Percentiles rank a stretch among this genome's conserved stretches.
Conservation (phyloP, 805 yeast genomes). For the Zygosaccharomyces kombuchaensis region DNA sequence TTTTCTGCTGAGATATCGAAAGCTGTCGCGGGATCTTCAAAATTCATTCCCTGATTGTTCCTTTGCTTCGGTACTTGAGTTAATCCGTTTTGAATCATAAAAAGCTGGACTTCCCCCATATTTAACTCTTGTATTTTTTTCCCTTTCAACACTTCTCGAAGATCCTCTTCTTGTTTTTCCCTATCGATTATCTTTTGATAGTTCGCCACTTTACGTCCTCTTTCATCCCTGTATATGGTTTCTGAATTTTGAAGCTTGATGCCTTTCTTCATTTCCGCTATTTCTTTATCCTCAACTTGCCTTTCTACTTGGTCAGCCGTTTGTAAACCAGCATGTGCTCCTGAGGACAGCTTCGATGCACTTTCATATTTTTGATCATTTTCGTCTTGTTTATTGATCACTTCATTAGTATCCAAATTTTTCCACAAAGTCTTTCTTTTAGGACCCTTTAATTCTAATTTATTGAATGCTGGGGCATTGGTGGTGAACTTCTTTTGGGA, state of each 20-base stretch:
- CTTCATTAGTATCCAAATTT: constrained; percentile 27
- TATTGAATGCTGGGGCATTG: background rate
- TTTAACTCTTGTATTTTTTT: constrained; percentile 38
- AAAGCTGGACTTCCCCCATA: constrained; percentile 35
- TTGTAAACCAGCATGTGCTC: constrained; percentile 44
- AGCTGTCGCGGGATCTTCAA: constrained; percentile 60
- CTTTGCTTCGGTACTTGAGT: constrained; percentile 29
- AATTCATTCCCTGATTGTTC: background rate
- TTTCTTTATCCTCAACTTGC: constrained; percentile 36
- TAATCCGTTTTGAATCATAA: constrained; percentile 26
- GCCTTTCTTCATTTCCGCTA: constrained; percentile 16
- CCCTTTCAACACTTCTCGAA: constrained; percentile 27
- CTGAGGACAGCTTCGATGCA: constrained; percentile 26
- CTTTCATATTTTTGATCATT: background rate
- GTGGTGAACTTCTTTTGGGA: constrained; percentile 12
- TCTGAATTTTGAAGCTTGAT: constrained; percentile 13
- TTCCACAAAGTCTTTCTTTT: constrained; percentile 26
- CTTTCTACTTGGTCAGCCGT: constrained; percentile 41
- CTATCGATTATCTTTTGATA: constrained; percentile 21
- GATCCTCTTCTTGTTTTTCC: constrained; percentile 29
- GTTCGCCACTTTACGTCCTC: constrained; percentile 51
- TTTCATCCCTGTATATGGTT: constrained; percentile 57
- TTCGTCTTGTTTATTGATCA: constrained; percentile 8
- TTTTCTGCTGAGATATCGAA: constrained; percentile 36
- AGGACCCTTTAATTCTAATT: background rate